phyloP scores from a whole-genome alignment of 2,329 filamentous ascomycete genomes.

The Blastomyces emzantsi region DNA sequence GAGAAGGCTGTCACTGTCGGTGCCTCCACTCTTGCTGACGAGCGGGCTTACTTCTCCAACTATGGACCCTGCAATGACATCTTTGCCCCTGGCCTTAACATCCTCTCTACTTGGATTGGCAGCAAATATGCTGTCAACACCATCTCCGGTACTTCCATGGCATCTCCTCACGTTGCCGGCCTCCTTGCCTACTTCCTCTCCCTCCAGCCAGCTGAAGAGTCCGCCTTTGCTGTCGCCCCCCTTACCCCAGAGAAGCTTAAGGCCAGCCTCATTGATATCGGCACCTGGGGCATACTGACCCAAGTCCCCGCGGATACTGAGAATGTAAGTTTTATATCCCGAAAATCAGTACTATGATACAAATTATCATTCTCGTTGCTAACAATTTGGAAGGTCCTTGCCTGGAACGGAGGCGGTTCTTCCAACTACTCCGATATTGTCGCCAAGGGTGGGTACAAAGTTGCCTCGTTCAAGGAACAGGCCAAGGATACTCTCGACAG shows the following conservation, averaged over 20 bases:
- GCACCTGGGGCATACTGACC: slow-evolving; percentile 65
- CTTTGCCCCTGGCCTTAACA: slow-evolving; percentile 95
- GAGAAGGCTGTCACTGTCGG: slow-evolving; percentile 90
- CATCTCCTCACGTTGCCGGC: slow-evolving; percentile 92
- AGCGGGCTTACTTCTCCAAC: slow-evolving; percentile 99
- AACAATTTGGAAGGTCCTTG: slow-evolving; percentile 54
- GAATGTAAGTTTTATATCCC: slow-evolving; percentile 50
- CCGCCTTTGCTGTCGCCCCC: slow-evolving; percentile 77
- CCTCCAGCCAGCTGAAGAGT: slow-evolving; percentile 82
- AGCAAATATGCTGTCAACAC: slow-evolving; percentile 95
- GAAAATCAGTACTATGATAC: neutral
- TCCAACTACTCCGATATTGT: slow-evolving; percentile 85
- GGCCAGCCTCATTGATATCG: slow-evolving; percentile 73
- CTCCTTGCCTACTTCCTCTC: slow-evolving; percentile 97
- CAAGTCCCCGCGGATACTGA: slow-evolving; percentile 79
- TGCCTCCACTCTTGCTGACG: slow-evolving; percentile 84
- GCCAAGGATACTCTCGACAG: slow-evolving; percentile 38
- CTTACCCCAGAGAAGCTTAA: slow-evolving; percentile 95
- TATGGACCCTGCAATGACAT: slow-evolving; percentile 99
- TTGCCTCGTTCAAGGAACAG: slow-evolving; percentile 32
- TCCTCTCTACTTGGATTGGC: slow-evolving; percentile 97
- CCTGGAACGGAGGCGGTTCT: slow-evolving; percentile 96
- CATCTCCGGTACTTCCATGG: slow-evolving; percentile 99
- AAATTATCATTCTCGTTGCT: slow-evolving; percentile 15
- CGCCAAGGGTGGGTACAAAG: slow-evolving; percentile 61